phyloP scores from a whole-genome alignment of 2,329 filamentous ascomycete genomes.

The Penicillium olsonii region DNA sequence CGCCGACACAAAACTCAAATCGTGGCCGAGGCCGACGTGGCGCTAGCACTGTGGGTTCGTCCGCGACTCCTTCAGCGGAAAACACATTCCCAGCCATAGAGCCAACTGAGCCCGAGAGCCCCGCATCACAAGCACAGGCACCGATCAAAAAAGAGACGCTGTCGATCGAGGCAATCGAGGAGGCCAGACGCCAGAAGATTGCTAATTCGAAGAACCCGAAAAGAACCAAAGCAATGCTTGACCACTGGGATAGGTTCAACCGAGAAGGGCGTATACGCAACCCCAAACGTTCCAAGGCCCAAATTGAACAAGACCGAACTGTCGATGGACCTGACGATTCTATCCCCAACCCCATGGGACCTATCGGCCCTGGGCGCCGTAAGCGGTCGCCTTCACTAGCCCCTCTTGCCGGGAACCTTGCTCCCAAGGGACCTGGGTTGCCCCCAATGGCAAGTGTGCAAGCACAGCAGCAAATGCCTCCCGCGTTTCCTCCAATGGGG shows the following conservation, averaged over 20 bases:
- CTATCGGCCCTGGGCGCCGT: slow-evolving; percentile 22
- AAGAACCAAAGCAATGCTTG: slow-evolving; percentile 47
- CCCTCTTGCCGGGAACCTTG: slow-evolving; percentile 22
- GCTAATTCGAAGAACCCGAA: slow-evolving; percentile 47
- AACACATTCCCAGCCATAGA: slow-evolving; percentile 16
- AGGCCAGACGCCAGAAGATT: slow-evolving; percentile 41
- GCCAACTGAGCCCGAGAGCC: slow-evolving; percentile 12
- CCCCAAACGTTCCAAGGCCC: slow-evolving; percentile 47
- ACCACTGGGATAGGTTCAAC: slow-evolving; percentile 48
- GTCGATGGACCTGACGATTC: slow-evolving; percentile 31
- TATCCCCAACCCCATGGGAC: slow-evolving; percentile 20
- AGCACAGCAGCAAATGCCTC: slow-evolving; percentile 17
- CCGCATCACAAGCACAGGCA: slow-evolving; percentile 12
- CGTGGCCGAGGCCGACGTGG: slow-evolving; percentile 27
- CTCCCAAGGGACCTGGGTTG: slow-evolving; percentile 21
- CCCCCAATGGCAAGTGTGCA: slow-evolving; percentile 19
- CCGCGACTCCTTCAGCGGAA: slow-evolving; percentile 10
- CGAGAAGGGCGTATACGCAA: slow-evolving; percentile 45
- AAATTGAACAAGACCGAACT: slow-evolving; percentile 44
- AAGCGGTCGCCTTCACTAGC: slow-evolving; percentile 25
- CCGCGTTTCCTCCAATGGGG: slow-evolving; percentile 20
- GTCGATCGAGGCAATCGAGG: slow-evolving; percentile 30
- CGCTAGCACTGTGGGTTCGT: slow-evolving; percentile 15
- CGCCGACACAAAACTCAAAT: slow-evolving; percentile 17
- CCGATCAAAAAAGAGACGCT: slow-evolving; percentile 17